Evolutionary conservation across 371 early-diverging fungal genomes (phyloP).

Genomic region (Apophysomyces sp.): DNA sequence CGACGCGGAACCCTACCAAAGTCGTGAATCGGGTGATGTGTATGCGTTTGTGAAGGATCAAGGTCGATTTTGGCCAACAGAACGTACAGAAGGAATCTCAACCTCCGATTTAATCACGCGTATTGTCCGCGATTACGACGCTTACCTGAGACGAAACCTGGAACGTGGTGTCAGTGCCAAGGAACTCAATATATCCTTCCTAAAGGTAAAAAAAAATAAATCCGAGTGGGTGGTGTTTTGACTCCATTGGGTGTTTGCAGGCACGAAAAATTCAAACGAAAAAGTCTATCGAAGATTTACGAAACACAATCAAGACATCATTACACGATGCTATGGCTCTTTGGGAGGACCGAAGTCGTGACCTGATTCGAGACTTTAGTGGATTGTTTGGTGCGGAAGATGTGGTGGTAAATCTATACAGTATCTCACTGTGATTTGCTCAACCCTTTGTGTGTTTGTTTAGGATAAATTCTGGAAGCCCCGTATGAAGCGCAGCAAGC

Average conservation of each 20-base stretch:
- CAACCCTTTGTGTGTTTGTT: background rate
- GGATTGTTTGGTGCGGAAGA: conserved; percentile 70
- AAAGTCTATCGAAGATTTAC: conserved; percentile 68
- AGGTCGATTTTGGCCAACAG: conserved; percentile 88
- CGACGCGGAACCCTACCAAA: conserved; percentile 93
- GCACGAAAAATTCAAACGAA: conserved; percentile 77
- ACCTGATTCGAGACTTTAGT: conserved; percentile 69
- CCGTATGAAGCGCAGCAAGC: conserved; percentile 11
- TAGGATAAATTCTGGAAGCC: conserved; percentile 12
- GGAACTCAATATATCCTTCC: conserved; percentile 88
- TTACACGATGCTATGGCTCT: conserved; percentile 57
- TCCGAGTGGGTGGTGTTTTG: background rate
- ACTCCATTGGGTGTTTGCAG: conserved; percentile 24
- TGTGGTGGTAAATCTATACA: conserved; percentile 41
- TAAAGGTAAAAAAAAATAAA: conserved; percentile 57
- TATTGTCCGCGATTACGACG: conserved; percentile 94
- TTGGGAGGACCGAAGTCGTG: conserved; percentile 77
- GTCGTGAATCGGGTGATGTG: conserved; percentile 85
- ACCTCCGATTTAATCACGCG: conserved; percentile 96
- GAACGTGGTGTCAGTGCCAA: conserved; percentile 89
- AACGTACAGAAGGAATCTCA: conserved; percentile 93
- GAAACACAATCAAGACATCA: conserved; percentile 51
- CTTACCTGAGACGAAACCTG: conserved; percentile 89
- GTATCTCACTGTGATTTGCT: background rate
- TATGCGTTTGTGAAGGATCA: conserved; percentile 91